Base-by-base conservation (phyloP, 768 basidiomycete genomes). In the Lyophyllum decastes region DNA sequence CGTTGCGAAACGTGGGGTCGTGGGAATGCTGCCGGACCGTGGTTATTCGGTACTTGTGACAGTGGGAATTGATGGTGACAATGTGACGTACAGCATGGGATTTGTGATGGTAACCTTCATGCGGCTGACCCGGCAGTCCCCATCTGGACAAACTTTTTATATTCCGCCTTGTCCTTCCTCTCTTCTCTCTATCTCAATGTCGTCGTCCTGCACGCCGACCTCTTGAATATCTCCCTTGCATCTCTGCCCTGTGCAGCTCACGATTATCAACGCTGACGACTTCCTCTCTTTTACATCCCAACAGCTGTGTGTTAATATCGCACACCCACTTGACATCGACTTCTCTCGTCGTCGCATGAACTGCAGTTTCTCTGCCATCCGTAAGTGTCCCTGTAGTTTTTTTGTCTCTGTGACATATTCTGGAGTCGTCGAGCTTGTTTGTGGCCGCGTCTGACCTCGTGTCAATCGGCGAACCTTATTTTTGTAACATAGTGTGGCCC, bases 181-280 rank as follows among this genome's bases (percentile, higher is more conserved):
- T 68, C 64, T 65, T 47, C 57, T 41, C 65, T 60, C 56, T 52
- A 45, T 61, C 64, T 61, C 57, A 60, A 63, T 64, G 64, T 63
- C 64, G 64, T 65, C 62, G 59, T 57, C 58, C 47, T 54, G 43
- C 38, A 53, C 59, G 57, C 61, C 66, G 61, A 63, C 65, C 55
- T 59, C 57, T 60, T 64, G 63, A 60, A 58, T 45, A 61, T 38
- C 38, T 22, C 54, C 33, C 55, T 46, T 59, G 21, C 50, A 44
- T 60, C 56, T 62, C 65, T 68, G 70, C 65, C 62, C 55, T 64
- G 49, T 58, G 59, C 67, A 64, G 65, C 62, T 78, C 72, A 78
- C 80, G 80, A 79, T 74, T 66, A 55, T 62, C 67, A 60, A 77
- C 76, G 77, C 77, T 80, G 70, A 79, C 77, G 71, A 76, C 74